Evolutionary conservation across 768 basidiomycete genomes (phyloP).

Genomic region (Neoboletus brunneissimus): DNA sequence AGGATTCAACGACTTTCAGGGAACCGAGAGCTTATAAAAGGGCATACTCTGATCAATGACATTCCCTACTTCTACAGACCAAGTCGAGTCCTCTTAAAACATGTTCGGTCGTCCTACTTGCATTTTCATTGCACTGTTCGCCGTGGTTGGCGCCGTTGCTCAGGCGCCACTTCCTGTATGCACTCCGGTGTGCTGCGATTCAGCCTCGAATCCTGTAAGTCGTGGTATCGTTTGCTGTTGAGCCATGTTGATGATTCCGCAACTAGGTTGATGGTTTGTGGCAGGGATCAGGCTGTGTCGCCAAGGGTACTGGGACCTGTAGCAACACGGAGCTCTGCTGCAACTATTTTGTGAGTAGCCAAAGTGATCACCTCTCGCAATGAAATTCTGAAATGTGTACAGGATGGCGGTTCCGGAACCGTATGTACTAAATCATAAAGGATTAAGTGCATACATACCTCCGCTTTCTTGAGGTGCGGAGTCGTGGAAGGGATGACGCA

Average conservation of each 20-base stretch:
- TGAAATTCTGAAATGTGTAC: background rate
- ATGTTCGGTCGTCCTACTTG: conserved; percentile 6
- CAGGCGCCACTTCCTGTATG: too few relatives aligned
- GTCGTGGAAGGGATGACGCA: background rate
- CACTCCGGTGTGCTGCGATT: background rate
- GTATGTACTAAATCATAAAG: background rate
- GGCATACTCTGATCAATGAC: background rate
- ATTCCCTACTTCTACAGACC: too few relatives aligned
- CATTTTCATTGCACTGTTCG: background rate
- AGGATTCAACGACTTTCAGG: too few relatives aligned
- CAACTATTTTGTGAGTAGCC: background rate
- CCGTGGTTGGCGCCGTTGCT: background rate
- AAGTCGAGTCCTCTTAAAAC: background rate
- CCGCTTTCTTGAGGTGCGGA: background rate
- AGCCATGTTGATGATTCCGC: background rate
- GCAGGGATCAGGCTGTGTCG: too few relatives aligned
- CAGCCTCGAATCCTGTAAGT: background rate
- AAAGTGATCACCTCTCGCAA: too few relatives aligned
- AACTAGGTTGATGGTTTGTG: background rate
- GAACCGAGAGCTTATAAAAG: background rate
- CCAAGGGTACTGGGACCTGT: too few relatives aligned
- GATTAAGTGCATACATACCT: background rate
- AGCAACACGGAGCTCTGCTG: background rate
- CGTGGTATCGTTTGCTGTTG: background rate
- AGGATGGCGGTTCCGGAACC: background rate